phyloP scores from a whole-genome alignment of 306 rosid species.

The Glycyrrhiza uralensis region DNA sequence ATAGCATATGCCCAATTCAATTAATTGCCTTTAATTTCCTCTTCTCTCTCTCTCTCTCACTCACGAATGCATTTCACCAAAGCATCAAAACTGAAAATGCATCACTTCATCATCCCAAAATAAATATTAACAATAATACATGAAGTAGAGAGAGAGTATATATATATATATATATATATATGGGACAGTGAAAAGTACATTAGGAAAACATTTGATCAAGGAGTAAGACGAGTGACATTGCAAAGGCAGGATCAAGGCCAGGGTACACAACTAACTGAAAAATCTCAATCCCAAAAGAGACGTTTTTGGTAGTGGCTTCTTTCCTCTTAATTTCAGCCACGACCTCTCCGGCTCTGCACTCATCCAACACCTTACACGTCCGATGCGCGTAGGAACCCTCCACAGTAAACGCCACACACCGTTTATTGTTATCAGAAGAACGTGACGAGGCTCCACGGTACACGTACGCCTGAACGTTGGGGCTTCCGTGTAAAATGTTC shows the following conservation, averaged over 20 bases:
- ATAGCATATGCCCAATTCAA: background rate
- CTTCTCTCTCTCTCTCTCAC: background rate
- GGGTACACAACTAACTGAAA: constrained; percentile 68
- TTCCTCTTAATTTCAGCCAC: constrained; percentile 78
- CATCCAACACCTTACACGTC: constrained; percentile 67
- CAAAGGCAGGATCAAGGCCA: constrained; percentile 58
- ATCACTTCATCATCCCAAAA: background rate
- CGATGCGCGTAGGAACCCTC: constrained; percentile 66
- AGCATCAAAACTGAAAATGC: background rate
- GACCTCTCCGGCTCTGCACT: constrained; percentile 39
- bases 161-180: background rate
- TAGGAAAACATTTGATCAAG: constrained; percentile 75
- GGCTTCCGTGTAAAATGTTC: constrained; percentile 37
- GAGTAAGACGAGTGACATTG: constrained; percentile 73
- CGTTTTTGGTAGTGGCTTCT: constrained; percentile 46
- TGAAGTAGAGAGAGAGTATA: background rate
- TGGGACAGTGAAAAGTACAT: background rate
- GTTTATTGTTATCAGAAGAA: constrained; percentile 28
- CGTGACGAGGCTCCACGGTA: constrained; percentile 29
- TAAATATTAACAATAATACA: constrained; percentile 15
- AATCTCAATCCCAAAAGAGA: constrained; percentile 69
- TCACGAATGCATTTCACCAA: background rate
- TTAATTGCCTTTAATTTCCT: too few species aligned
- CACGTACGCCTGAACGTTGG: constrained; percentile 45
- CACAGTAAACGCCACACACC: constrained; percentile 37